A percentile compares a stretch with the other conserved stretches of the same genome.
phyloP scores from a whole-genome alignment of 768 basidiomycete species.

The Tubosaeta brunneosetosa region DNA sequence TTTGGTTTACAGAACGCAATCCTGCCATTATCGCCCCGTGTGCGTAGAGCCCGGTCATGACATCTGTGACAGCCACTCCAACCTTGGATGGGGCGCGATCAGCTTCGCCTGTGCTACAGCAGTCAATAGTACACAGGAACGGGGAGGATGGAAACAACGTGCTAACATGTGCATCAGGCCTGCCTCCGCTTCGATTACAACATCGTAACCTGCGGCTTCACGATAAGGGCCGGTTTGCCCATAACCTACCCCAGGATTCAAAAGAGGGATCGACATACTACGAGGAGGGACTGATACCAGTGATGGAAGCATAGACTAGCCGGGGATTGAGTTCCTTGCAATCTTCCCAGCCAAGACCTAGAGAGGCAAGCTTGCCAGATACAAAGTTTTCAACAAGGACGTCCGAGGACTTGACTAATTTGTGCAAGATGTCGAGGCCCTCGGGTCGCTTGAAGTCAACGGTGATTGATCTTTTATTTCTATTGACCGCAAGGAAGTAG shows the following conservation, averaged over 20 bases:
- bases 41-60: slow-evolving; percentile 83
- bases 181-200: slow-evolving; percentile 82
- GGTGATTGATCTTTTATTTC: slow-evolving; percentile 86
- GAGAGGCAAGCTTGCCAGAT: slow-evolving; percentile 75
- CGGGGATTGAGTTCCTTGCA: slow-evolving; percentile 71
- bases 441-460: slow-evolving; percentile 80
- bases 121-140: slow-evolving; percentile 9
- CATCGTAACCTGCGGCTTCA: slow-evolving; percentile 83
- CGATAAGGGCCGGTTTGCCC: slow-evolving; percentile 89
- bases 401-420: slow-evolving; percentile 70
- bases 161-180: slow-evolving; percentile 91
- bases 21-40: slow-evolving; percentile 93
- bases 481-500: slow-evolving; percentile 85
- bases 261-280: not conserved
- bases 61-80: slow-evolving; percentile 91
- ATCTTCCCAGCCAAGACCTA: slow-evolving; percentile 85
- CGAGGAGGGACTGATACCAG: slow-evolving; percentile 46
- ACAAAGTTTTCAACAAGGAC: slow-evolving; percentile 89
- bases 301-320: slow-evolving; percentile 86
- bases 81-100: slow-evolving; percentile 87
- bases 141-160: slow-evolving; percentile 8
- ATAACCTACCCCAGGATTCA: slow-evolving; percentile 45
- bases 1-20: slow-evolving; percentile 73
- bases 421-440: slow-evolving; percentile 70
- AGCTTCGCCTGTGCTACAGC: slow-evolving; percentile 75